Evolutionary conservation across 768 basidiomycete genomes (phyloP).

Genomic region (Gloeopeniophorella convolvens): DNA sequence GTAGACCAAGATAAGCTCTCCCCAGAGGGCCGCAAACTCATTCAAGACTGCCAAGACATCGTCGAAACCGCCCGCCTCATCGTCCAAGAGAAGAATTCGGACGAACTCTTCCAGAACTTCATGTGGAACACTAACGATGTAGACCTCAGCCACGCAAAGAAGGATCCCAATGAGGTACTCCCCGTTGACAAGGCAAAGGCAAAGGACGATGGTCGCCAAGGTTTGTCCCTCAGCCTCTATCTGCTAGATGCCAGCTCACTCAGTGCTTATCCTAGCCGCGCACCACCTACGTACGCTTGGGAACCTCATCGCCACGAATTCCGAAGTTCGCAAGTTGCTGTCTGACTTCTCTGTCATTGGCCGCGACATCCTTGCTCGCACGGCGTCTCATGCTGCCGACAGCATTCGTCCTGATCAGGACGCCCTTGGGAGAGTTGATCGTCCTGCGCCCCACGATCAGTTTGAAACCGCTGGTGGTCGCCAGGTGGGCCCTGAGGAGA

Average conservation of each 20-base stretch:
- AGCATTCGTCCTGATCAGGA: conserved; percentile 61
- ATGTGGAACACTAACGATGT: conserved; percentile 70
- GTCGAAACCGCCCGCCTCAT: conserved; percentile 66
- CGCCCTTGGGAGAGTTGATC: conserved; percentile 55
- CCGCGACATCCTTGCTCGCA: conserved; percentile 75
- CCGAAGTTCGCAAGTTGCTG: conserved; percentile 85
- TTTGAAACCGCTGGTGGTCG: conserved; percentile 47
- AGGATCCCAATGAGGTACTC: conserved; percentile 33
- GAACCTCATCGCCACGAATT: conserved; percentile 85
- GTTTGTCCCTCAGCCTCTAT: conserved; percentile 32
- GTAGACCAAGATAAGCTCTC: conserved; percentile 64
- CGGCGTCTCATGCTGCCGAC: conserved; percentile 64
- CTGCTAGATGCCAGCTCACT: background rate
- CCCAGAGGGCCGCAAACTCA: conserved; percentile 65
- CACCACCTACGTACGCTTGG: conserved; percentile 84
- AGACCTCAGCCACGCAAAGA: conserved; percentile 37
- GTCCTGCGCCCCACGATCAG: conserved; percentile 59
- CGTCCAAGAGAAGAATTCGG: conserved; percentile 78
- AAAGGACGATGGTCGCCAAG: conserved; percentile 55
- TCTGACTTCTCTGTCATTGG: conserved; percentile 72
- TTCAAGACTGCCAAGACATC: conserved; percentile 74
- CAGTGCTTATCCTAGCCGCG: conserved; percentile 43
- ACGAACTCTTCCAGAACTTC: conserved; percentile 90
- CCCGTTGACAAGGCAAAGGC: conserved; percentile 52
- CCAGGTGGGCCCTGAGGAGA: conserved; percentile 38